Evolutionary conservation across 176 grass and related monocot genomes (phyloP), one percentile per base, ranked within the genome.

Genomic region (Canna indica): DNA sequence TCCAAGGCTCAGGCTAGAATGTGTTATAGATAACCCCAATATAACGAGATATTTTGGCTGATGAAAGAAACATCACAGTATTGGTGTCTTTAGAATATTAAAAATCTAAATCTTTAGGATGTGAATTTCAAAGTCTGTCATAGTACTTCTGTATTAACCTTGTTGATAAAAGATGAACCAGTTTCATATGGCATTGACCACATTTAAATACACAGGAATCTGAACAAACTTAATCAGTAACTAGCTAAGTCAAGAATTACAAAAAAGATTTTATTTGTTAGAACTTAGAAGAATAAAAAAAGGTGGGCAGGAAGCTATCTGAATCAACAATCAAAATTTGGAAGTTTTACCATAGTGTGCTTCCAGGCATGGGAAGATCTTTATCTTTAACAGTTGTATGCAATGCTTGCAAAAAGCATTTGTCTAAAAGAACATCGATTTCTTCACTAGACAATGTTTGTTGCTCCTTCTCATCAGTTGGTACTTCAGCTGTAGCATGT

Each of bases 371-470:
- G 50, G 93, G 93, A 76, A 97, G 85, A 50, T 97, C 88, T 60
- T 81, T 87, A 72, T 91, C 83, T 85, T 97, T 97, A 52, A 92
- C 73, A 29, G 65, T 97, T 26, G 80, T 92, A 77, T 92, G 69
- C 35, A 97, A 70, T 47, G 93, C 86, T 92, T 97, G 93, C 72
- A 97, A 69, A 79, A 97, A 63, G 77, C 88, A 97, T 84, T 83
- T 90, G 50, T 90, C 84, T 75, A 97, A 83, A 32, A 97, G 85
- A 76, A 70, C 78, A 79, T 92, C 93, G 65, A 92, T 73, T 83
- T 97, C 93, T 86, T 90, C 93, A 67, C 79, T 79, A 71, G 77
- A 83, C 71, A 90, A 83, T 83, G 68, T 86, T 67, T 83, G 74
- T 41, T 81, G 75, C 71, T 85, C 87, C 68, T 80, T 75, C 22